Conservation (phyloP, 257 asterid species). For the Solanum okadae region DNA sequence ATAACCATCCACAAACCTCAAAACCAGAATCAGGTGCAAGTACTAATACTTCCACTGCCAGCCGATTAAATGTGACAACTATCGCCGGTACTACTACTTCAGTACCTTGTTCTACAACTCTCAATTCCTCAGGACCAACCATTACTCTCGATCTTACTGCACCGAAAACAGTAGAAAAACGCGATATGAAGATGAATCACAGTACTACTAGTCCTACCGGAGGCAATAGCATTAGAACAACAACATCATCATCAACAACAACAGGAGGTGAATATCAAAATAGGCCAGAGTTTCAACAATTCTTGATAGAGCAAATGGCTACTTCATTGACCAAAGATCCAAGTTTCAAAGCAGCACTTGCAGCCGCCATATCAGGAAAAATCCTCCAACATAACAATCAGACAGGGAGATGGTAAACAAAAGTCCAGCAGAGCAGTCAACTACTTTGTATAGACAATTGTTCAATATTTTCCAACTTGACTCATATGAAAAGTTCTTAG, state of each 20-base stretch:
- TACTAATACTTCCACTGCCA: constrained; percentile 3
- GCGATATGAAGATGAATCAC: neutral
- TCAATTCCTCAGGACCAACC: constrained; percentile 25
- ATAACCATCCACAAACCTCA: constrained; percentile 57
- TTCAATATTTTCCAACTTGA: neutral
- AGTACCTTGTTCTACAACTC: constrained; percentile 33
- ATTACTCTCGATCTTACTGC: constrained; percentile 62
- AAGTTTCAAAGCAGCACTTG: constrained; percentile 74
- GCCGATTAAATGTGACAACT: constrained; percentile 10
- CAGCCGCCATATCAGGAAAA: constrained; percentile 94
- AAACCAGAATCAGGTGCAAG: constrained; percentile 24
- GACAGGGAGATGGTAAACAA: neutral
- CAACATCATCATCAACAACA: neutral
- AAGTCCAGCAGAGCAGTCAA: neutral
- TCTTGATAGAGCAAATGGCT: constrained; percentile 82
- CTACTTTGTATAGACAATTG: neutral
- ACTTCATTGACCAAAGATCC: constrained; percentile 84
- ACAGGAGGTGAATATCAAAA: neutral
- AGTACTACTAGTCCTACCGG: neutral
- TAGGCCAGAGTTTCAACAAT: constrained; percentile 43
- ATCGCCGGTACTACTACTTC: constrained; percentile 16
- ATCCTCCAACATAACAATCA: constrained; percentile 32
- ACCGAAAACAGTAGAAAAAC: constrained; percentile 20
- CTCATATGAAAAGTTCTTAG: neutral
- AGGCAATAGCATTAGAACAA: neutral